Evolutionary conservation across 768 basidiomycete species (phyloP).

Genomic region (Leccinum fibrillosum): DNA sequence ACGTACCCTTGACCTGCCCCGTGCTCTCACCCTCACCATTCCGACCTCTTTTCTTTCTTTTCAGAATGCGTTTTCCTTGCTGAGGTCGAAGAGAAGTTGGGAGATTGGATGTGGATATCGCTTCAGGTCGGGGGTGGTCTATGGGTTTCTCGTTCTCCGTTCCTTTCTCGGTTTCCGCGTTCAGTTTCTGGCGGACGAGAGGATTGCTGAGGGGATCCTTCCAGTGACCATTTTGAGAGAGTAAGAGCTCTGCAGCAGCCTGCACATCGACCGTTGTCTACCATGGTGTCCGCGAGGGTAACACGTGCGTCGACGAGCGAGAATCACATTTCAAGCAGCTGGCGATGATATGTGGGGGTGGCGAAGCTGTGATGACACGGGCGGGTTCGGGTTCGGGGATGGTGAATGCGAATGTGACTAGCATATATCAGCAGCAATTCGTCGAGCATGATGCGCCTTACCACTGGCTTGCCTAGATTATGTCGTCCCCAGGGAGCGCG

Average conservation of each 20-base stretch:
- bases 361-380: constrained; percentile 36
- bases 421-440: background rate
- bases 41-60: constrained; percentile 65
- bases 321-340: constrained; percentile 96
- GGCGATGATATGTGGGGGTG: constrained; percentile 86
- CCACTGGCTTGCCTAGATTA: constrained; percentile 61
- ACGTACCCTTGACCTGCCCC: constrained; percentile 79
- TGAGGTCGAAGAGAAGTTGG: background rate
- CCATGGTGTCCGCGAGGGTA: constrained; percentile 69
- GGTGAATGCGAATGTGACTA: constrained; percentile 12
- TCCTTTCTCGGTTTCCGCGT: too few relatives aligned
- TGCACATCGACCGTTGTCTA: constrained; percentile 63
- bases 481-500: constrained; percentile 54
- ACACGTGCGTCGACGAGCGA: constrained; percentile 69
- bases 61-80: constrained; percentile 74
- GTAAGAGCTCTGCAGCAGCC: constrained; percentile 48
- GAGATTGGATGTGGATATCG: background rate
- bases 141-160: background rate
- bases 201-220: too few relatives aligned
- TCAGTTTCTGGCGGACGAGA: too few relatives aligned
- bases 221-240: too few relatives aligned
- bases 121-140: constrained; percentile 7
- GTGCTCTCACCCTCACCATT: too few relatives aligned
- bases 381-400: constrained; percentile 10
- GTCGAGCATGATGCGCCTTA: background rate